phyloP scores from a whole-genome alignment of 2,329 filamentous ascomycete genomes.

The Aspergillus pseudoglaucus region DNA sequence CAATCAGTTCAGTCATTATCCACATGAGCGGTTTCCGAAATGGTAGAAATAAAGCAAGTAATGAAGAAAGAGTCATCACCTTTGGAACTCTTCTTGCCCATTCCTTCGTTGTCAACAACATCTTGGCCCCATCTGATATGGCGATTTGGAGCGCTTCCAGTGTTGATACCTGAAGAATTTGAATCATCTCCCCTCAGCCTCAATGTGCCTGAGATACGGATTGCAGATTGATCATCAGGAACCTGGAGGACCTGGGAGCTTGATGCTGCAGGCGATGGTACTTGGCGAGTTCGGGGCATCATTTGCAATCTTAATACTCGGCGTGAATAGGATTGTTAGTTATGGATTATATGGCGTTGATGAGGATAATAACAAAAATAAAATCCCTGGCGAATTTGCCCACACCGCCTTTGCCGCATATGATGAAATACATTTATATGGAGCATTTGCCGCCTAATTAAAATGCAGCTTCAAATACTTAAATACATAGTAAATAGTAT shows the following conservation, averaged over 20 bases:
- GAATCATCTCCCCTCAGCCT: slow-evolving; percentile 22
- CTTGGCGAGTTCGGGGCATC: slow-evolving; percentile 37
- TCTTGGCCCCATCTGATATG: slow-evolving; percentile 88
- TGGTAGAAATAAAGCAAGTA: not conserved
- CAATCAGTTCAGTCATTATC: not conserved
- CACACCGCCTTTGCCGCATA: not conserved
- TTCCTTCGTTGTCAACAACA: slow-evolving; percentile 89
- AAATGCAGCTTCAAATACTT: not conserved
- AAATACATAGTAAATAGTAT: not conserved
- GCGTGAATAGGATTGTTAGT: not conserved
- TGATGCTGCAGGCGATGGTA: slow-evolving; percentile 18
- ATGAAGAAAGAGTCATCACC: slow-evolving; percentile 46
- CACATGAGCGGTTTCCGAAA: not conserved
- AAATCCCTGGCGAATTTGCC: not conserved
- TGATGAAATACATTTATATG: not conserved
- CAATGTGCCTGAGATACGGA: slow-evolving; percentile 24
- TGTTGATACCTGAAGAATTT: slow-evolving; percentile 2
- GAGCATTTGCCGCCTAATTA: not conserved
- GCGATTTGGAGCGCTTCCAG: slow-evolving; percentile 38
- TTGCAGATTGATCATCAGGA: slow-evolving; percentile 13
- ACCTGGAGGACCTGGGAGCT: slow-evolving; percentile 14
- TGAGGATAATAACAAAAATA: not conserved
- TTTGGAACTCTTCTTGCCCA: slow-evolving; percentile 92
- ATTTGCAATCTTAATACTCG: not conserved
- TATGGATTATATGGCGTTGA: not conserved